Base-by-base conservation (phyloP, 2,329 filamentous ascomycete species). In the Shiraia sp. region DNA sequence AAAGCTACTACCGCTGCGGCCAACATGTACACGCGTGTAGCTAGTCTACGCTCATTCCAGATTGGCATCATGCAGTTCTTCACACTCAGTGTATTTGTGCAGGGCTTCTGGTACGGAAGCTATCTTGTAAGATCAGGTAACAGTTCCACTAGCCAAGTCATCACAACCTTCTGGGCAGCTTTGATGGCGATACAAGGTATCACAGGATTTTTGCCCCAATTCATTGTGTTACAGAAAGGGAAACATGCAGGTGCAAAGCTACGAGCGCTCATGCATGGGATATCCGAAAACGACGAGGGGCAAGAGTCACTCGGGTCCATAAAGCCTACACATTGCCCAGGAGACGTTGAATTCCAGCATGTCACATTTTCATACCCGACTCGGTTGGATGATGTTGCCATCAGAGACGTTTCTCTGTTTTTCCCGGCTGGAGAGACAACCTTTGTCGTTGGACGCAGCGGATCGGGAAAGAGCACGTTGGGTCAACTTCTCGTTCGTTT, bases 381-480 rank as follows among this genome's bases (percentile, higher is more conserved):
- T 0, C 85, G 87, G 32, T 80, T 80, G 0, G 70, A 78, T 1
- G 77, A 79, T 13, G 63, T 69, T 0, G 83, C 85, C 2, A 74
- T 96, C 8, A 69, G 79, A 1, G 71, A 79, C 6, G 79, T 81
- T 0, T 83, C 77, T 0, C 78, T 96, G 47, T 79, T 77, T 51
- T 92, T 97, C 42, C 80, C 83, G 0, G 77, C 85, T 0, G 85
- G 87, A 0, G 76, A 87, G 47, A 82, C 86, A 3, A 89, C 84
- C 0, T 96, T 93, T 59, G 76, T 97, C 2, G 81, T 96, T 35
- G 93, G 92, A 0, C 80, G 79, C 57, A 96, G 90, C 59, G 93
- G 93, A 0, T 96, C 89, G 2, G 92, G 92, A 0, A 97, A 97
- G 67, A 96, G 90, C 55, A 97, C 92, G 0, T 62, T 97, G 1